Evolutionary conservation across 176 grass and related monocot species (phyloP).

Genomic region (Microstegium vimineum): DNA sequence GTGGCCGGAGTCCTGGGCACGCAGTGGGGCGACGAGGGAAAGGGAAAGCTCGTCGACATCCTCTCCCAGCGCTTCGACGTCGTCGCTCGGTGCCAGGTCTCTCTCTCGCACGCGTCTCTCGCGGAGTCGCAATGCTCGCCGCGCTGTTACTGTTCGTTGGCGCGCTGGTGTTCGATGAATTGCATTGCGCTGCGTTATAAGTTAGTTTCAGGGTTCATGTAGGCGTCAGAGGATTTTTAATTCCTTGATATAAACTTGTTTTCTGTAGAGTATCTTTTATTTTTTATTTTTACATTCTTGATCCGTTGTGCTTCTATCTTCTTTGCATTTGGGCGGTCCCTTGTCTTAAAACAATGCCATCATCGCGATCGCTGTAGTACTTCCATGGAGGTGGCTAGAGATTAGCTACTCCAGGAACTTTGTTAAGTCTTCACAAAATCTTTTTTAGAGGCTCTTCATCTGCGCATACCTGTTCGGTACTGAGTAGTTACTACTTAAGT

Average conservation of each 20-base stretch:
- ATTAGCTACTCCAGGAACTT: not conserved
- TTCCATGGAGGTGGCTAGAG: not conserved
- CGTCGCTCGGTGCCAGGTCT: slow-evolving; percentile 89
- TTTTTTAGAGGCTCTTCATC: not conserved
- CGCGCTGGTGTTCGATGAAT: slow-evolving; percentile 31
- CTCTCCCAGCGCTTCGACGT: slow-evolving; percentile 80
- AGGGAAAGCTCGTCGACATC: slow-evolving; percentile 85
- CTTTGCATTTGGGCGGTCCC: not conserved
- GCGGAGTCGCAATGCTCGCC: not conserved
- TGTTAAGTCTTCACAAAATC: not conserved
- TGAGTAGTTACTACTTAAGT: not conserved
- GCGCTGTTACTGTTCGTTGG: not conserved
- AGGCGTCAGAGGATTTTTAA: not conserved
- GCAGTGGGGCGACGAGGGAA: slow-evolving; percentile 97
- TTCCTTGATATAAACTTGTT: not conserved
- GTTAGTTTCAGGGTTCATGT: not conserved
- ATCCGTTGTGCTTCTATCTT: not conserved
- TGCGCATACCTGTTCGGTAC: not conserved
- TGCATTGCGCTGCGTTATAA: not conserved
- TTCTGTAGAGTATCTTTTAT: not conserved
- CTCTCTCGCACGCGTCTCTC: not conserved
- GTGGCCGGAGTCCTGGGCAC: slow-evolving; percentile 78
- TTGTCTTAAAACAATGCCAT: not conserved
- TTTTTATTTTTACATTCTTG: not conserved
- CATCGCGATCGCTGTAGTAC: not conserved